These are phyloP conservation scores for Cercospora berteroae DNA, from an alignment of 2,329 filamentous ascomycete species.

Conservation along the genomic window DNA sequence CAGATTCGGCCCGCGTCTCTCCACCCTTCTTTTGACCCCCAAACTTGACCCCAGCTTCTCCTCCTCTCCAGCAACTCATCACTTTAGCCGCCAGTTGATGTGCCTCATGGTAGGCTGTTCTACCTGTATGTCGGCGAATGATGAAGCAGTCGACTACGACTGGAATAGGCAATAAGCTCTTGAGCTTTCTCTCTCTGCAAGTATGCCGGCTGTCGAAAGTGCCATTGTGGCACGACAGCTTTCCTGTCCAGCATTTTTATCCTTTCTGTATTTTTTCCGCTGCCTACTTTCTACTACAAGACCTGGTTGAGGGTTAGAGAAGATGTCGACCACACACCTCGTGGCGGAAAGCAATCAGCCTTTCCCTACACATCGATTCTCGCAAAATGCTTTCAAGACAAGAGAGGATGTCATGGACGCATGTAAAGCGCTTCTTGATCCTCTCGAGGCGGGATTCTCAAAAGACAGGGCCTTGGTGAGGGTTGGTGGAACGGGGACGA, in stretches of 20 bases:
- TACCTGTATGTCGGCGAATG: not conserved
- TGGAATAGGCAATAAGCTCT: not conserved
- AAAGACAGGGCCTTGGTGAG: slow-evolving; percentile 63
- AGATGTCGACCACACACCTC: slow-evolving; percentile 16
- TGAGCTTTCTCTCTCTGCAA: not conserved
- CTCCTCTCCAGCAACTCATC: not conserved
- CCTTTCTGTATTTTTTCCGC: not conserved
- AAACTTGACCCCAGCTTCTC: not conserved
- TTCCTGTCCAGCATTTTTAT: not conserved
- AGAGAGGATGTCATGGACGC: slow-evolving; percentile 45
- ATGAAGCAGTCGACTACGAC: not conserved
- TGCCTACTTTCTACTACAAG: not conserved
- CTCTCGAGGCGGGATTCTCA: slow-evolving; percentile 70
- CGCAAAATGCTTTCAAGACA: slow-evolving; percentile 43
- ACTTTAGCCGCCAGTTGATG: not conserved
- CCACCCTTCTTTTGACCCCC: not conserved
- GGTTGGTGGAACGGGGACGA: slow-evolving; percentile 68
- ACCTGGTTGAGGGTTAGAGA: not conserved
- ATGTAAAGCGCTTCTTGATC: slow-evolving; percentile 60
- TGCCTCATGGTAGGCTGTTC: not conserved
- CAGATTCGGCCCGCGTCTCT: not conserved
- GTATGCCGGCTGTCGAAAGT: not conserved
- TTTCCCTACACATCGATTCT: slow-evolving; percentile 44
- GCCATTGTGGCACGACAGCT: not conserved
- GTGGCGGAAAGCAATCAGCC: slow-evolving; percentile 43